Evolutionary conservation across 106 monocot genomes (phyloP).

Genomic region (Dendrobium chrysotoxum): DNA sequence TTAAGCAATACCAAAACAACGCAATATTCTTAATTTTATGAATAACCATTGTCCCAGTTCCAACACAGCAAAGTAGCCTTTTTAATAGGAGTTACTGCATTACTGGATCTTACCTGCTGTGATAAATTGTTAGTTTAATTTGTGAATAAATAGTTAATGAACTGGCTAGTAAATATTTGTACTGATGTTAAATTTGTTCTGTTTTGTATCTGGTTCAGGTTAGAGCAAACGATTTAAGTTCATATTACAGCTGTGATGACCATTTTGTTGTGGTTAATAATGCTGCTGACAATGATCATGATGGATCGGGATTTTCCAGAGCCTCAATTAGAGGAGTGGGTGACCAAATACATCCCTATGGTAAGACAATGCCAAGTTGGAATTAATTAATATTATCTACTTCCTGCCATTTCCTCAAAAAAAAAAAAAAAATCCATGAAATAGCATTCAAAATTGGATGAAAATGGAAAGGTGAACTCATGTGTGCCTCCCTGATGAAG

Average conservation of each 20-base stretch:
- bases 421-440: too few species aligned
- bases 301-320: conserved; percentile 16
- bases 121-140: neutral
- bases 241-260: conserved; percentile 20
- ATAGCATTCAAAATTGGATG: too few species aligned
- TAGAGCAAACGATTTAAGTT: conserved; percentile 11
- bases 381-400: neutral
- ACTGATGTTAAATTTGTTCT: neutral
- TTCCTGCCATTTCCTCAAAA: neutral
- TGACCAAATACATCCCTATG: conserved; percentile 13
- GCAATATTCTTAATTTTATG: neutral
- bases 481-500: too few species aligned
- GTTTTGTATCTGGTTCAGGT: conserved; percentile 9
- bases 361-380: neutral
- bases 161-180: neutral
- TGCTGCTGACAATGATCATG: conserved; percentile 44
- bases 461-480: too few species aligned
- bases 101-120: neutral
- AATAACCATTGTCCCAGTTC: neutral
- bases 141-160: neutral
- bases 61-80: neutral
- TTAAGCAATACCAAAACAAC: neutral
- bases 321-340: conserved; percentile 3
- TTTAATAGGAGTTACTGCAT: neutral
- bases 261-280: conserved; percentile 23